Percentiles rank a stretch among this genome's conserved stretches.
Conservation (phyloP, 2,329 filamentous ascomycete genomes). For the Colletotrichum tropicale region DNA sequence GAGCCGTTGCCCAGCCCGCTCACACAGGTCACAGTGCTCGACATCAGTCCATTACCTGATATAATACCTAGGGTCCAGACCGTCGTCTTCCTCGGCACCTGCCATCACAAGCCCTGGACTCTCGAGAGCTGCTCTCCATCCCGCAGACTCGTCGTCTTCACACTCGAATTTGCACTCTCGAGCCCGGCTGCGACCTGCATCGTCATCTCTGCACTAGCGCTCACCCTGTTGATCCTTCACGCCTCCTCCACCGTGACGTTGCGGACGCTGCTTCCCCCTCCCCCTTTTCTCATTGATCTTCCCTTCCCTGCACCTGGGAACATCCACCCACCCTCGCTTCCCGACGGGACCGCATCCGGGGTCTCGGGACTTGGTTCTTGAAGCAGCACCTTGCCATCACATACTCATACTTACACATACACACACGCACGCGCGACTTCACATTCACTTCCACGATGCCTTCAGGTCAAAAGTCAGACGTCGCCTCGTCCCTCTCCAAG, state of each 20-base stretch:
- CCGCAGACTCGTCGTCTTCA: not conserved
- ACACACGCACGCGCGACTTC: not conserved
- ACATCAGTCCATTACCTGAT: not conserved
- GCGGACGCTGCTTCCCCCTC: not conserved
- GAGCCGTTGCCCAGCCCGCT: not conserved
- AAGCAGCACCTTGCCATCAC: not conserved
- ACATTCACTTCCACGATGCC: not conserved
- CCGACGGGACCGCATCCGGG: constrained; percentile 3
- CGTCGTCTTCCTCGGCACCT: not conserved
- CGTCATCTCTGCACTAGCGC: not conserved
- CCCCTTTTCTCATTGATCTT: not conserved
- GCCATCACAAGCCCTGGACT: not conserved
- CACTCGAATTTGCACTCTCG: not conserved
- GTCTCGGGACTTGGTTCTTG: not conserved
- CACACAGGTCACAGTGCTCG: not conserved
- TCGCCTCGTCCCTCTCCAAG: constrained; percentile 33
- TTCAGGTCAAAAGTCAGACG: constrained; percentile 26
- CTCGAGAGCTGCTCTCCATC: not conserved
- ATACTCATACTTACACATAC: not conserved
- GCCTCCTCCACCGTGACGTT: not conserved
- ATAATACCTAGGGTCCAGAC: not conserved
- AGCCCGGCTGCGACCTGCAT: not conserved
- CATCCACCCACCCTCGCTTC: constrained; percentile 7
- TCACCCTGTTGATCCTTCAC: constrained; percentile 6
- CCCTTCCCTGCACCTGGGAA: not conserved